phyloP scores from a whole-genome alignment of 2,329 filamentous ascomycete genomes.

The Monascus ruber region DNA sequence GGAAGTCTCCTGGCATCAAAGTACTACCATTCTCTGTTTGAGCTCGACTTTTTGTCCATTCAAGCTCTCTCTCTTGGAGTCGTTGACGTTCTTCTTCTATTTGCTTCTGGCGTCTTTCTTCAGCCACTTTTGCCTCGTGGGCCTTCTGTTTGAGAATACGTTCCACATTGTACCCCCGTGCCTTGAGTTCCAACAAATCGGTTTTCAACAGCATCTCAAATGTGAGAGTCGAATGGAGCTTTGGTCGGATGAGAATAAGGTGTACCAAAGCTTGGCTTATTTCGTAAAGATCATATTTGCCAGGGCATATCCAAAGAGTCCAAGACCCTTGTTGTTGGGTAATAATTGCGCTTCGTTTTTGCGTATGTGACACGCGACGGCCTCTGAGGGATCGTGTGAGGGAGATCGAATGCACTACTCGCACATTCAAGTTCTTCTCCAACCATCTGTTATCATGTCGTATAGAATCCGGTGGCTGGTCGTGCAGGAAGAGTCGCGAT shows the following conservation, averaged over 20 bases:
- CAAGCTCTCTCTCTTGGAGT: slow-evolving; percentile 49
- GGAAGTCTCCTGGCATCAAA: slow-evolving; percentile 65
- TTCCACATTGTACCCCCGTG: slow-evolving; percentile 92
- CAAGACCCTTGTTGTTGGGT: slow-evolving; percentile 46
- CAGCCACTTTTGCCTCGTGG: slow-evolving; percentile 75
- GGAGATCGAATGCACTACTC: slow-evolving; percentile 65
- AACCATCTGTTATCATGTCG: slow-evolving; percentile 84
- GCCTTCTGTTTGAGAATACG: slow-evolving; percentile 82
- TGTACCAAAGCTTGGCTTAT: slow-evolving; percentile 79
- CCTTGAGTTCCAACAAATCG: slow-evolving; percentile 67
- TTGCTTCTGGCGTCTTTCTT: slow-evolving; percentile 63
- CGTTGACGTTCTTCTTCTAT: slow-evolving; percentile 60
- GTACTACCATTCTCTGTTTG: slow-evolving; percentile 24
- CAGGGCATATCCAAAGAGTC: slow-evolving; percentile 64
- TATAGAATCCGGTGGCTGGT: slow-evolving; percentile 65
- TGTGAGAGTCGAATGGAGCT: slow-evolving; percentile 78
- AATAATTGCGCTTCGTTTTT: slow-evolving; percentile 65
- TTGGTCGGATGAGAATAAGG: slow-evolving; percentile 67
- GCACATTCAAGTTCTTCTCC: slow-evolving; percentile 69
- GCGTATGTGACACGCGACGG: slow-evolving; percentile 56
- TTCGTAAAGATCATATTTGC: slow-evolving; percentile 74
- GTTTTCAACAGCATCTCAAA: slow-evolving; percentile 84
- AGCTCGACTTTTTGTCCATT: slow-evolving; percentile 33
- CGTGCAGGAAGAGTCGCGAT: slow-evolving; percentile 80
- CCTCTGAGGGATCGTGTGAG: slow-evolving; percentile 66